These are phyloP conservation scores for Turritis glabra DNA, from an alignment of 345 rosid species.

Conservation along the genomic window DNA sequence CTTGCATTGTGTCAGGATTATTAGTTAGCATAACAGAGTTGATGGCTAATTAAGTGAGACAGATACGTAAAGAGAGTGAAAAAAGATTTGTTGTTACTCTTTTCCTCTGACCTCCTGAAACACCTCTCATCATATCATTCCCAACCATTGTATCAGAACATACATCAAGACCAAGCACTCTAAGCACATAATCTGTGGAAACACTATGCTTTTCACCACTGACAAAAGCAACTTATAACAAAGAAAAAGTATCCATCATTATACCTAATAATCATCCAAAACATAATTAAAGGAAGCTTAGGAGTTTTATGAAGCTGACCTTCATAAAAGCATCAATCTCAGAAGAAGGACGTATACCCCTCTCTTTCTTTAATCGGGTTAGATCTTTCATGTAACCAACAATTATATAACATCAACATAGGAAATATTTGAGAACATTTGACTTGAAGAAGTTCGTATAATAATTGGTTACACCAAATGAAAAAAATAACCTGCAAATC, in stretches of 20 bases:
- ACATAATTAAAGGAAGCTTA: background rate
- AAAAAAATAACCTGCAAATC: constrained; percentile 70
- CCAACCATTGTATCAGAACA: constrained; percentile 90
- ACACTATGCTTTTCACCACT: constrained; percentile 74
- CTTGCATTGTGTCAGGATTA: constrained; percentile 49
- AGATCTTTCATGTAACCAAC: constrained; percentile 69
- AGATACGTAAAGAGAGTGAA: constrained; percentile 31
- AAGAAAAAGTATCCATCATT: background rate
- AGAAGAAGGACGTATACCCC: constrained; percentile 63
- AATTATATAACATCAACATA: background rate
- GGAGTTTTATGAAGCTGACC: constrained; percentile 43
- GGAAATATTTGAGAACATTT: background rate
- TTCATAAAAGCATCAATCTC: constrained; percentile 97
- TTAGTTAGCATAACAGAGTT: constrained; percentile 5
- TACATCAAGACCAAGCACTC: constrained; percentile 87
- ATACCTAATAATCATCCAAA: background rate
- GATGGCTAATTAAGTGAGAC: background rate
- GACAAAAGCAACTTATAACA: constrained; percentile 71
- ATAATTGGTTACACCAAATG: background rate
- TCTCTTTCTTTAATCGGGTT: constrained; percentile 67
- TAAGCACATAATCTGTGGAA: constrained; percentile 79
- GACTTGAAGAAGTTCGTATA: background rate
- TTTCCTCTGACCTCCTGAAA: constrained; percentile 94
- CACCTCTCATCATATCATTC: constrained; percentile 92
- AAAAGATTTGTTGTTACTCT: constrained; percentile 88